Evolutionary conservation across 1,284 basidiomycete genomes (phyloP), one percentile per base, ranked within the genome.

Genomic region (Tilletiaria anomala): DNA sequence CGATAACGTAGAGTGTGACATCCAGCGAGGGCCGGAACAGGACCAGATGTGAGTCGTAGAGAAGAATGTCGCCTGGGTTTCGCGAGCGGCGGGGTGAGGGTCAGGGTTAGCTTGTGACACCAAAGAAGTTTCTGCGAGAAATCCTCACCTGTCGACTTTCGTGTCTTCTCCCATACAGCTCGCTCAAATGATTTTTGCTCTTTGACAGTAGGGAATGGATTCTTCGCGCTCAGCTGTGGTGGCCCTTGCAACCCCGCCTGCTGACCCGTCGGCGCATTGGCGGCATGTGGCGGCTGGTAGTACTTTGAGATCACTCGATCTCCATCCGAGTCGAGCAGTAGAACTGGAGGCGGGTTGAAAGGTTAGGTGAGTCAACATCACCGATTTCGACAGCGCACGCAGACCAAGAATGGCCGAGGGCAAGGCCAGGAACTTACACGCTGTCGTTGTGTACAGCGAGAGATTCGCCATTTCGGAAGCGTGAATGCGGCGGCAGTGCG

Each of bases 121-220:
- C n/a, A n/a, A n/a, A 26, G 5, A 19, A 22, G 14, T 26, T n/a
- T 5, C 38, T 11, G 15, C 39, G 8, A 24, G 11, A 14, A 12
- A 41, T n/a, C n/a, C 47, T 42, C 40, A 48, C 51, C 44, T 1
- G 50, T 51, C 17, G 58, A 56, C 12, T 57, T 50, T 35, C 59
- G 49, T 14, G 61, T 63, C 73, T 99, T 99, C 59, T 86, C 82
- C 75, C 79, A 93, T 32, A 97, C 73, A 2, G 82, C 83, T 73
- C 91, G 91, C 73, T 97, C 93, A 63, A 96, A 94, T 20, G 80
- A 77, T 38, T 83, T 80, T 69, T 94, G 91, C 64, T 99, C 91
- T 70, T 96, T 94, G 56, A 85, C 63, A 12, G 78, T 79, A 15
- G 73, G 64, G 32, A 83, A 74, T 29, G 77, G 75, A 61, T 82